Evolutionary conservation across 371 early-diverging fungal genomes (phyloP), one percentile per base, ranked within the genome.

Genomic region (Mucor saturninus): DNA sequence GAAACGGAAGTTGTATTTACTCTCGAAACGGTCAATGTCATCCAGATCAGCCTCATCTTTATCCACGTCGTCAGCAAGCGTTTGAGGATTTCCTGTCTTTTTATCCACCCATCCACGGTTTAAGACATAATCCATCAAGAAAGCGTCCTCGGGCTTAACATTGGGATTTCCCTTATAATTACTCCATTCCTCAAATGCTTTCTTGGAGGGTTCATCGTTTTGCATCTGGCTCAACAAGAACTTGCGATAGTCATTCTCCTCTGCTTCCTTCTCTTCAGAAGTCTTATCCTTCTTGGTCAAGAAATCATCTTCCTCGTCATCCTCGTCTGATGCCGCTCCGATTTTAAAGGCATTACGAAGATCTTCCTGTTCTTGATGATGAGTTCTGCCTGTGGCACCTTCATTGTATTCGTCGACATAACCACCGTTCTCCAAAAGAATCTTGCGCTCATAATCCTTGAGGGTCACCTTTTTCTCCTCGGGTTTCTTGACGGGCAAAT

Each of bases 81-180:
- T 84, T 1, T 74, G 61, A 53, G 66, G 68, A 50, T 77, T 78
- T 38, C 64, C 42, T 5, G 35, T 28, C n/a, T 82, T 80, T 65
- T 90, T 92, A 51, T 94, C 95, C 8, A 95, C 84, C 98, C 98
- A 98, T 5, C 97, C 95, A 61, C 93, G 91, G 68, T 94, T 97
- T 56, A 98, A 65, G 30, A 98, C 87, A 68, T 91, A 93, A 55
- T 95, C 89, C 86, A 95, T 92, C 72, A 97, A 74, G 63, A 97
- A 97, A 6, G 88, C 89, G 61, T 97, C 95, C 48, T 95, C 90
- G 4, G 74, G 65, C 55, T 79, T 74, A 35, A 81, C 69, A 21
- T 77, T 75, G 4, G 83, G 80, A 48, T 84, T 81, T 15, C 77
- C 79, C 59, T 85, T 86, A 61, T 81, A 81, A 43, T 79, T 80